A percentile compares a stretch with the other conserved stretches of the same genome.
Evolutionary conservation across 225 moss, liverwort and hornwort genomes (phyloP).

Genomic region (Sphagnum tenellum): DNA sequence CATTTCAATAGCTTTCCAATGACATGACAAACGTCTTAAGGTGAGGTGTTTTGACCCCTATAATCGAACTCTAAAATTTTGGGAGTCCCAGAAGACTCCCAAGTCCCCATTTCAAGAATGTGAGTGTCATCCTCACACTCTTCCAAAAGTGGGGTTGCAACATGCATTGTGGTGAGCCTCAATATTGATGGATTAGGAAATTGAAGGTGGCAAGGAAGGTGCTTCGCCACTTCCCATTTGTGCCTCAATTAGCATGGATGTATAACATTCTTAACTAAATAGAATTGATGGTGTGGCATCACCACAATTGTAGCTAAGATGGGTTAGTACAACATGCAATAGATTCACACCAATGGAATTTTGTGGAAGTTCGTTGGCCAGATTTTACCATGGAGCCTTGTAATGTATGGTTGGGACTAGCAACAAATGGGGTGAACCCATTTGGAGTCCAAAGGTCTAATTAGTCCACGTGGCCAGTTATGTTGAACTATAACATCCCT

Average conservation of each 20-base stretch:
- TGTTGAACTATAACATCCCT: slow-evolving; percentile 11
- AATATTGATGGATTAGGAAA: neutral
- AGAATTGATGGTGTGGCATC: neutral
- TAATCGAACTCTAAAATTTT: too few species aligned
- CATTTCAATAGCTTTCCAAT: too few species aligned
- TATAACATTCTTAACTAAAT: neutral
- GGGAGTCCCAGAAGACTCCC: too few species aligned
- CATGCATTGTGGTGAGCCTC: neutral
- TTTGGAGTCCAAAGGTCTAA: too few species aligned
- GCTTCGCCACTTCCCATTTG: neutral
- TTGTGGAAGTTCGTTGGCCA: neutral
- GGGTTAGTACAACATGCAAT: neutral
- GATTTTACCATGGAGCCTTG: neutral
- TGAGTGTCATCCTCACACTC: too few species aligned
- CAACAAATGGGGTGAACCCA: neutral
- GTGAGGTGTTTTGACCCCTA: too few species aligned
- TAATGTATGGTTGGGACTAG: neutral
- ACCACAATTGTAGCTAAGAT: neutral
- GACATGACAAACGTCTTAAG: too few species aligned
- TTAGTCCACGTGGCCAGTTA: slow-evolving; percentile 1
- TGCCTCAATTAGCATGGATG: neutral
- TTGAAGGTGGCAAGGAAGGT: neutral
- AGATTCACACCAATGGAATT: neutral
- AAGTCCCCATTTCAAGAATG: too few species aligned
- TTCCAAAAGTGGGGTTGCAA: too few species aligned